Evolutionary conservation across 768 basidiomycete species (phyloP).

Genomic region (Naematelia encephala): DNA sequence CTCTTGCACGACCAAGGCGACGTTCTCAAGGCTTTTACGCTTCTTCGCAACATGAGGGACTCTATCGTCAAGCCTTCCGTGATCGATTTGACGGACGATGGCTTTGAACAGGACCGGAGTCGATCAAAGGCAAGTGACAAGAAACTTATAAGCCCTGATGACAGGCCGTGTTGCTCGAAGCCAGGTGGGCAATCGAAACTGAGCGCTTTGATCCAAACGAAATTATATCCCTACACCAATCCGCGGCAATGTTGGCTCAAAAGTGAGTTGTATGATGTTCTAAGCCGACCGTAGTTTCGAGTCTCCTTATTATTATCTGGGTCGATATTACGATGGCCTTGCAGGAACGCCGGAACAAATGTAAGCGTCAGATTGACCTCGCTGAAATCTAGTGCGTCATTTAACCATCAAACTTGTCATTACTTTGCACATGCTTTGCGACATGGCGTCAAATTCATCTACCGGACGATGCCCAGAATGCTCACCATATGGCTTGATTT

Average conservation of each 20-base stretch:
- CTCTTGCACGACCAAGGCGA: slow-evolving; percentile 75
- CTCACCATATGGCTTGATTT: slow-evolving; percentile 92
- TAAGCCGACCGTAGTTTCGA: slow-evolving; percentile 54
- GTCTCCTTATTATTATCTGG: slow-evolving; percentile 78
- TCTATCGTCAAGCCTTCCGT: slow-evolving; percentile 20
- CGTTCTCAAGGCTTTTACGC: slow-evolving; percentile 76
- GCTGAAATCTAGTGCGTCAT: slow-evolving; percentile 14
- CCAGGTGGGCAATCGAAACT: slow-evolving; percentile 89
- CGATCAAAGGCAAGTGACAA: slow-evolving; percentile 61
- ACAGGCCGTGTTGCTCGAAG: slow-evolving; percentile 70
- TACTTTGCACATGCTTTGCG: slow-evolving; percentile 67
- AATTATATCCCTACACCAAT: slow-evolving; percentile 58
- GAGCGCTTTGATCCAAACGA: slow-evolving; percentile 69
- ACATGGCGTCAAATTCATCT: slow-evolving; percentile 89
- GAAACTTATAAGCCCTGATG: slow-evolving; percentile 3
- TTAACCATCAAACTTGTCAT: slow-evolving; percentile 57
- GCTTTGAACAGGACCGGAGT: slow-evolving; percentile 28
- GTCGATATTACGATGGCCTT: slow-evolving; percentile 72
- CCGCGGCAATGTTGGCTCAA: slow-evolving; percentile 48
- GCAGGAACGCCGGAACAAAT: slow-evolving; percentile 7
- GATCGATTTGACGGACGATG: not conserved
- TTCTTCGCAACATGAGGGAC: slow-evolving; percentile 67
- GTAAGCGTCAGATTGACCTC: slow-evolving; percentile 12
- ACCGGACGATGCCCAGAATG: slow-evolving; percentile 89
- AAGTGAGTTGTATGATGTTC: slow-evolving; percentile 43